Percentiles rank a stretch among this genome's conserved stretches.
phyloP scores from a whole-genome alignment of 495 filamentous ascomycete genomes.

The Aspergillus bridgeri region DNA sequence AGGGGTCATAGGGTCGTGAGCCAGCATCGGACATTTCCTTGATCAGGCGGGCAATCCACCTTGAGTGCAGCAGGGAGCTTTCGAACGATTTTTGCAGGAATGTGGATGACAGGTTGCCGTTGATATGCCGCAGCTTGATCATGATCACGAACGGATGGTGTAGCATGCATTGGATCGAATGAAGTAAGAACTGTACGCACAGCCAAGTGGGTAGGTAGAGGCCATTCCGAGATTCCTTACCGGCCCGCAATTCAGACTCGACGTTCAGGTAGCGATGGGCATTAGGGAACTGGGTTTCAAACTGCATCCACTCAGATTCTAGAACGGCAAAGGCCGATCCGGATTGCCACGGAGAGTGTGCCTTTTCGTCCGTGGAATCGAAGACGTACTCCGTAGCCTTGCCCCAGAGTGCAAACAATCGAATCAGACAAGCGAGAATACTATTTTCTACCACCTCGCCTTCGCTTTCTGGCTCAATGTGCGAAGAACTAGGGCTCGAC shows the following conservation, averaged over 20 bases:
- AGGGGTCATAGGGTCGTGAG: slow-evolving; percentile 21
- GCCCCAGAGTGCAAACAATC: slow-evolving; percentile 27
- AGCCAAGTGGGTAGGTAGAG: slow-evolving; percentile 28
- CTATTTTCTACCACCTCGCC: slow-evolving; percentile 25
- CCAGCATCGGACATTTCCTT: slow-evolving; percentile 25
- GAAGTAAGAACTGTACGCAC: slow-evolving; percentile 29
- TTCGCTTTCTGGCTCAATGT: slow-evolving; percentile 16
- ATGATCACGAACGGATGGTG: slow-evolving; percentile 32
- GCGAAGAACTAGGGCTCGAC: slow-evolving; percentile 11
- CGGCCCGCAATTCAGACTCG: slow-evolving; percentile 24
- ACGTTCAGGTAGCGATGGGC: slow-evolving; percentile 28
- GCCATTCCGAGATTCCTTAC: slow-evolving; percentile 20
- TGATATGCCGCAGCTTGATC: slow-evolving; percentile 28
- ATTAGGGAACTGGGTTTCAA: slow-evolving; percentile 29
- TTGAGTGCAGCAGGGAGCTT: slow-evolving; percentile 26
- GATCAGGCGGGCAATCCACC: slow-evolving; percentile 30
- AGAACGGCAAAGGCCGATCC: slow-evolving; percentile 26
- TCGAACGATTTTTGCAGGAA: slow-evolving; percentile 33
- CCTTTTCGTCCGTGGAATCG: slow-evolving; percentile 15
- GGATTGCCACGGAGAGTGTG: slow-evolving; percentile 26
- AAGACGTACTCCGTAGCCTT: slow-evolving; percentile 30
- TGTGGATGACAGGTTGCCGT: slow-evolving; percentile 25
- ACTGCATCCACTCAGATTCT: slow-evolving; percentile 32
- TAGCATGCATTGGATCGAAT: slow-evolving; percentile 26
- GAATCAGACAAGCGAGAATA: slow-evolving; percentile 23